A percentile compares a stretch with the other conserved stretches of the same genome.
These are phyloP conservation scores for Obba rivulosa DNA, from an alignment of 768 basidiomycete genomes.

Conservation along the genomic window DNA sequence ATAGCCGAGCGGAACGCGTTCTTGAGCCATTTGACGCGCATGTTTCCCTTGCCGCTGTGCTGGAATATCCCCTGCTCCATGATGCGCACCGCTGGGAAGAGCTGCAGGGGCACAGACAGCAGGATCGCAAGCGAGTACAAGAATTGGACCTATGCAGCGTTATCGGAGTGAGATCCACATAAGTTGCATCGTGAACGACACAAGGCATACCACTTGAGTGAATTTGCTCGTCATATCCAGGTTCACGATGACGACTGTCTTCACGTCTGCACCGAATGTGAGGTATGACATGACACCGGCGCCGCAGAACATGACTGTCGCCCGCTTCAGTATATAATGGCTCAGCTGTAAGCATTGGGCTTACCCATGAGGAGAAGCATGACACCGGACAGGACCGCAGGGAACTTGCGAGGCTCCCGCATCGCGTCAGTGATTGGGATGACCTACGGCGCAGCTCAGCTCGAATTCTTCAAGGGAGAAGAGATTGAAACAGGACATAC, in stretches of 20 bases:
- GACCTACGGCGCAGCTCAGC: constrained; percentile 38
- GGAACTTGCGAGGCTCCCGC: constrained; percentile 93
- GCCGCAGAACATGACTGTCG: constrained; percentile 66
- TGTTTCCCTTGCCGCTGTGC: constrained; percentile 76
- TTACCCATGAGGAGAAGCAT: constrained; percentile 80
- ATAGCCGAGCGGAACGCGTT: constrained; percentile 77
- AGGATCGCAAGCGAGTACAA: constrained; percentile 90
- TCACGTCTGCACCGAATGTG: constrained; percentile 80
- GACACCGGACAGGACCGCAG: constrained; percentile 78
- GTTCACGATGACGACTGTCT: constrained; percentile 95
- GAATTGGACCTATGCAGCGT: constrained; percentile 73
- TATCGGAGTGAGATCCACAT: background rate
- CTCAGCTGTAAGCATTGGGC: too few relatives aligned
- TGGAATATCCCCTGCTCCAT: constrained; percentile 94
- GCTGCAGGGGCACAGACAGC: constrained; percentile 87
- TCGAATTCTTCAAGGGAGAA: background rate
- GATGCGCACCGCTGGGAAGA: constrained; percentile 97
- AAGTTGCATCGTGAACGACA: background rate
- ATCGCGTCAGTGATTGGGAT: constrained; percentile 98
- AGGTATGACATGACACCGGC: constrained; percentile 84
- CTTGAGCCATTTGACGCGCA: constrained; percentile 92
- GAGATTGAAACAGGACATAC: constrained; percentile 33
- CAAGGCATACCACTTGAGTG: constrained; percentile 67
- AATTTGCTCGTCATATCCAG: constrained; percentile 77
- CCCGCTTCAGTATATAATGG: too few relatives aligned